A percentile compares a stretch with the other conserved stretches of the same genome.
phyloP scores from a whole-genome alignment of 1,284 basidiomycete species.

The Rhodofomes roseus region DNA sequence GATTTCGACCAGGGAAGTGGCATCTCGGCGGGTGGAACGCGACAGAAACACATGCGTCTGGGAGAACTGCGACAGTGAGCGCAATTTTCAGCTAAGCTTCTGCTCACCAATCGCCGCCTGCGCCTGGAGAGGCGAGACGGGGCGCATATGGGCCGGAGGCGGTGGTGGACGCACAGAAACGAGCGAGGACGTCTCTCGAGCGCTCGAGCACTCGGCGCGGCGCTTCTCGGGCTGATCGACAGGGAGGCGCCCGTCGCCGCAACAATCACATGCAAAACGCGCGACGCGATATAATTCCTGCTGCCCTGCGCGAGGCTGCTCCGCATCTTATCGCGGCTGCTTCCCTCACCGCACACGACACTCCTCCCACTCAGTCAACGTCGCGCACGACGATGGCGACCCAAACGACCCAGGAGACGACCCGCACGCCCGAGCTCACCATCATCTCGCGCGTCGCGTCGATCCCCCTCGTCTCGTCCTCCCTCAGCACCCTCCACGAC shows the following conservation, averaged over 20 bases:
- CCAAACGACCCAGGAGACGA: constrained; percentile 30
- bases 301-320: constrained; percentile 12
- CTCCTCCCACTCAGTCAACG: constrained; percentile 5
- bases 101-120: background rate
- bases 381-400: constrained; percentile 33
- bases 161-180: background rate
- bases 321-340: constrained; percentile 5
- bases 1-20: background rate
- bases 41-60: background rate
- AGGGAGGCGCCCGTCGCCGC: background rate
- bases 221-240: background rate
- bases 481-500: constrained; percentile 53
- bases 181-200: background rate
- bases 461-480: constrained; percentile 67
- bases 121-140: background rate
- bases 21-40: background rate
- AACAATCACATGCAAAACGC: constrained; percentile 22
- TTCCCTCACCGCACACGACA: background rate
- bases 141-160: background rate
- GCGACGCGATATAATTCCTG: constrained; percentile 12
- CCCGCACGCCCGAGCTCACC: constrained; percentile 50
- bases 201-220: background rate
- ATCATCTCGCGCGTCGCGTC: constrained; percentile 57
- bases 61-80: background rate
- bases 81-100: background rate